phyloP scores from a whole-genome alignment of 305 asterid genomes.

The Withania somnifera region DNA sequence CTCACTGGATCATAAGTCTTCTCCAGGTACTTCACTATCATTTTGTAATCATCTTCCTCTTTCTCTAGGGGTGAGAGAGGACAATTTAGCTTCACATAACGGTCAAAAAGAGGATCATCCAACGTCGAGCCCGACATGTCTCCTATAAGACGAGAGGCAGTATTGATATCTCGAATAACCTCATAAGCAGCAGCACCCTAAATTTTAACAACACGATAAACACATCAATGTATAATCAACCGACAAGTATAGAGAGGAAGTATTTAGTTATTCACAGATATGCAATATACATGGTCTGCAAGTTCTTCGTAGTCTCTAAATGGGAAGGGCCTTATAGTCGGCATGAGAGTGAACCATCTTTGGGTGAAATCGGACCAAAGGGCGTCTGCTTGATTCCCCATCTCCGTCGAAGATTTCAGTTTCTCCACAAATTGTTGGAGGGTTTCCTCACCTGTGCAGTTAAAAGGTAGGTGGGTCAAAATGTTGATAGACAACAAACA shows the following conservation, averaged over 20 bases:
- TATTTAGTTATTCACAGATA: too few species aligned
- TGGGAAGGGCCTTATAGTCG: slow-evolving; percentile 55
- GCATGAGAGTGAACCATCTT: slow-evolving; percentile 59
- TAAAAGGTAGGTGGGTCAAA: background rate
- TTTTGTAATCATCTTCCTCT: slow-evolving; percentile 58
- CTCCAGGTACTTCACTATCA: slow-evolving; percentile 61
- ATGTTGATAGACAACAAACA: too few species aligned
- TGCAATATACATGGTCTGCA: slow-evolving; percentile 75
- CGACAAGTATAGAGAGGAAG: too few species aligned
- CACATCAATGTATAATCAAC: background rate
- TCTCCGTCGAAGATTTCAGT: slow-evolving; percentile 10
- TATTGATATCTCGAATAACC: slow-evolving; percentile 53
- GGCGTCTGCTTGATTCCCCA: slow-evolving; percentile 22
- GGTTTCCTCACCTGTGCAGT: slow-evolving; percentile 43
- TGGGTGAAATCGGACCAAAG: slow-evolving; percentile 60
- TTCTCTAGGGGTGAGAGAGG: slow-evolving; percentile 37
- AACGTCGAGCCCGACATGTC: slow-evolving; percentile 60
- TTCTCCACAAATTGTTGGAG: slow-evolving; percentile 30
- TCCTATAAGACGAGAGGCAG: slow-evolving; percentile 66
- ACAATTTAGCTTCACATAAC: slow-evolving; percentile 62
- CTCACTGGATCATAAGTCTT: slow-evolving; percentile 60
- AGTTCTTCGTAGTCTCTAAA: slow-evolving; percentile 43
- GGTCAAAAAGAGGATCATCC: slow-evolving; percentile 68
- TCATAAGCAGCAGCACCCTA: slow-evolving; percentile 72
- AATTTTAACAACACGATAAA: background rate